These are phyloP conservation scores for Fusarium sp. DNA, from an alignment of 2,329 filamentous ascomycete species.

Conservation along the genomic window DNA sequence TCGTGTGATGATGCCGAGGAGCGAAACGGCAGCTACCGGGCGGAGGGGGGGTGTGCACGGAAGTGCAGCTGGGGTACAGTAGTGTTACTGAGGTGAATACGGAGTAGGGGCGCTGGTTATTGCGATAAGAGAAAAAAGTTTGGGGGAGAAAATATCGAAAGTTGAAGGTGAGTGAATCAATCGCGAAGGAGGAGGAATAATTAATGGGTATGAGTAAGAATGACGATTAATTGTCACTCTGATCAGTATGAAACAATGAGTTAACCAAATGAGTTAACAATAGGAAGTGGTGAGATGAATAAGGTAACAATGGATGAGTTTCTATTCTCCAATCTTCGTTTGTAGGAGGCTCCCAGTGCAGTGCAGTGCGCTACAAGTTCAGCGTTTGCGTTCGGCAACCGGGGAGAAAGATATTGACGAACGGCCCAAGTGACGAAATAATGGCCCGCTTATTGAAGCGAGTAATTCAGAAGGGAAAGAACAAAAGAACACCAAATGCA, in stretches of 20 bases:
- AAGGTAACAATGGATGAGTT: conserved; percentile 17
- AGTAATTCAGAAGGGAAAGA: neutral
- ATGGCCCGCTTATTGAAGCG: neutral
- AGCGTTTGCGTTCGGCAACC: neutral
- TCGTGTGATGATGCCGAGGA: conserved; percentile 47
- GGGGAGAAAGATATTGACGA: neutral
- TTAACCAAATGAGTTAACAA: conserved; percentile 4
- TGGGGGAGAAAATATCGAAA: neutral
- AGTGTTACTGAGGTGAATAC: conserved; percentile 7
- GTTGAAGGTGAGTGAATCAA: neutral
- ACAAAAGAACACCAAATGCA: neutral
- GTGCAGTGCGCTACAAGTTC: neutral
- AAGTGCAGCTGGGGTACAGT: conserved; percentile 37
- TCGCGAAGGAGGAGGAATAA: neutral
- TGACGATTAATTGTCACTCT: neutral
- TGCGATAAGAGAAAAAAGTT: conserved; percentile 13
- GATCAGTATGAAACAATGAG: neutral
- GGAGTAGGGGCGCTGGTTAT: neutral
- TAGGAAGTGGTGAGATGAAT: conserved; percentile 1
- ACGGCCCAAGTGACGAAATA: neutral
- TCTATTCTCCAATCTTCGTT: conserved; percentile 12
- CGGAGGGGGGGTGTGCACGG: conserved; percentile 41
- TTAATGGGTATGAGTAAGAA: conserved; percentile 9
- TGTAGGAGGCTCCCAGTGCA: conserved; percentile 4
- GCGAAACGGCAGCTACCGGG: conserved; percentile 41